These are phyloP conservation scores for Podospora appendiculata DNA, from an alignment of 495 filamentous ascomycete species.

Conservation along the genomic window DNA sequence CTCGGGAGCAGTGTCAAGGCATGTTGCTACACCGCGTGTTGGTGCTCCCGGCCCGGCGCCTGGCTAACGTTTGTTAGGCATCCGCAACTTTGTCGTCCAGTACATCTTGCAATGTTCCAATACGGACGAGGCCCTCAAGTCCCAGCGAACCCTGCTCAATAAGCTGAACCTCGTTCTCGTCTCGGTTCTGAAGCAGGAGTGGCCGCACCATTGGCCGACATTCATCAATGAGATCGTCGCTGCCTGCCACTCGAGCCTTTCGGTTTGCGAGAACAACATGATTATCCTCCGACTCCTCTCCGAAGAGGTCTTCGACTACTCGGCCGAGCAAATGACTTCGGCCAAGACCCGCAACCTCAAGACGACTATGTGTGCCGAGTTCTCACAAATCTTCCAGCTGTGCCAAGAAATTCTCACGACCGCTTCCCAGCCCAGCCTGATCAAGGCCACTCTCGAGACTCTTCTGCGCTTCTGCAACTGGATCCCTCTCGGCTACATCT, in stretches of 20 bases:
- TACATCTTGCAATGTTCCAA: conserved; percentile 91
- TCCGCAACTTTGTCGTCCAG: conserved; percentile 96
- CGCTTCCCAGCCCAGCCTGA: conserved; percentile 77
- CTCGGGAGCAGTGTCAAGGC: conserved; percentile 92
- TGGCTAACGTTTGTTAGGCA: conserved; percentile 48
- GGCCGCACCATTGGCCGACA: conserved; percentile 99
- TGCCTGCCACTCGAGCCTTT: conserved; percentile 86
- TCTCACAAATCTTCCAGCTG: conserved; percentile 93
- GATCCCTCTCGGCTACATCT: conserved; percentile 97
- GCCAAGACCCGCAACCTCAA: conserved; percentile 92
- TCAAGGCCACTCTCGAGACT: conserved; percentile 92
- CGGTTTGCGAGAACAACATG: conserved; percentile 99
- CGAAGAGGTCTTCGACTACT: conserved; percentile 98
- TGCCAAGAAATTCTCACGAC: conserved; percentile 89
- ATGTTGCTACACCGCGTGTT: neutral
- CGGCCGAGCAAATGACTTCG: conserved; percentile 96
- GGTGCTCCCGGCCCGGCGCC: neutral
- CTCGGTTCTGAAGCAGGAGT: conserved; percentile 97
- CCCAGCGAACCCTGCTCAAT: conserved; percentile 82
- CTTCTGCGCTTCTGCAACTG: conserved; percentile 95
- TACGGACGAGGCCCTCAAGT: conserved; percentile 75
- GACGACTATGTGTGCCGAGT: conserved; percentile 95
- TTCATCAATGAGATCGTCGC: conserved; percentile 99
- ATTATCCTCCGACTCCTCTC: conserved; percentile 90
- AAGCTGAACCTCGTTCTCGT: conserved; percentile 97